Evolutionary conservation across 1,284 basidiomycete genomes (phyloP), one percentile per base, ranked within the genome.

Genomic region (Ustanciosporium gigantosporum): DNA sequence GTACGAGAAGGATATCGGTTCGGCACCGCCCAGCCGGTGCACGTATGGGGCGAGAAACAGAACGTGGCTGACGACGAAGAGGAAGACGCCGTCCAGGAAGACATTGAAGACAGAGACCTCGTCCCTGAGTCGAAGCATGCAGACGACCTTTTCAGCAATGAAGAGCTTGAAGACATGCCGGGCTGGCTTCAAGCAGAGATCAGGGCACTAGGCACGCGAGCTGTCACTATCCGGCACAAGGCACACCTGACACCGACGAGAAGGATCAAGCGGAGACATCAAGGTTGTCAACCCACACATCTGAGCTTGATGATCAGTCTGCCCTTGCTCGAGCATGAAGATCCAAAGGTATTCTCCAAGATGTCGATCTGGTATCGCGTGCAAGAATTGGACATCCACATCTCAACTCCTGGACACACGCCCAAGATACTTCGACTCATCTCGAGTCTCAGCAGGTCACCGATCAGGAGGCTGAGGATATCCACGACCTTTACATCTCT

Each of bases 121-220:
- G 25, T 49, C 13, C 43, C 49, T 5, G 51, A 50, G 44, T 31
- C 60, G 2, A 31, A 24, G 4, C 38, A 51, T 9, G 43, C 49
- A 5, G 65, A 58, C 24, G 61, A 56, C 24, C 48, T 64, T 6
- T 64, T 58, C 50, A 64, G 55, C 50, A 42, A 53, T 19, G 46
- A 48, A 20, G 61, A 65, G 31, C 40, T 65, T n/a, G 48, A 56
- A 34, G 69, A 70, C 37, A 68, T 75, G 53, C 73, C 73, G 8
- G 66, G 56, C n/a, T 75, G 73, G 73, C 68, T 75, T n/a, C 46
- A 60, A 20, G 53, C 57, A 15, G 73, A 75, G 40, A 58, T 75
- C 23, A 41, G 49, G 4, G 6, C 51, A 32, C 50, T 59, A 16
- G 59, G 59, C 3, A 47, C 61, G 3, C 51, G 52, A 5, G 57